Evolutionary conservation across 164 flowering plant species (phyloP), one percentile per base, ranked within the genome.

Genomic region (Berberis thunbergii): DNA sequence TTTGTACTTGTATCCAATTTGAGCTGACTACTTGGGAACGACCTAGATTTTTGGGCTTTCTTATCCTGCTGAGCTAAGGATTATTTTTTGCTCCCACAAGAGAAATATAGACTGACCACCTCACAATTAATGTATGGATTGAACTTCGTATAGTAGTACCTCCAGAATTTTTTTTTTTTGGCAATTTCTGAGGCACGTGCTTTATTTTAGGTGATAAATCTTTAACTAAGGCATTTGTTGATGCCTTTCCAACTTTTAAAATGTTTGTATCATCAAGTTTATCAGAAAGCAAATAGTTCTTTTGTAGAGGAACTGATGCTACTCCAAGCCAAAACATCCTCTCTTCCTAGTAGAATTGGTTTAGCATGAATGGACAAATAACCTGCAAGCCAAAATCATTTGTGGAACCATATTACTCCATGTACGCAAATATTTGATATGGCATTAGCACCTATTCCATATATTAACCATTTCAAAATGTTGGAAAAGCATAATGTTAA

Each of bases 281-380:
- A 61, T 86, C 89, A 39, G 95, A 97, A 70, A 94, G 67, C 74
- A 94, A 69, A 55, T 80, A 66, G 50, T 68, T 69, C 66, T 77
- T 80, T 53, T 74, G 76, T 54, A 94, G 53, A 56, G 98, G 97
- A 68, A 83, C 82, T 8, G 96, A 89, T 42, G 96, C 83, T 67
- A 94, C 96, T 70, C 97, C 98, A 62, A 94, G 90, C 97, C 98
- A 93, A 56, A 67, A 82, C 97, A 90, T 90, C 74, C 84, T 84
- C 75, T 94, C 97, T 44, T 96, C 98, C 98, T 97, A 94, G 62
- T 94, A 91, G 74, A 88, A 88, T 72, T 91, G 98, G 77, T 94
- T 97, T 60, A 87, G 76, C 71, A 94, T 79, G 74, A 91, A 91
- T 13, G 98, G 98, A 74, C 97, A 88, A 45, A 87, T 8, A 54